Conservation (phyloP, 805 yeast genomes). For the Schizosaccharomyces lindneri region DNA sequence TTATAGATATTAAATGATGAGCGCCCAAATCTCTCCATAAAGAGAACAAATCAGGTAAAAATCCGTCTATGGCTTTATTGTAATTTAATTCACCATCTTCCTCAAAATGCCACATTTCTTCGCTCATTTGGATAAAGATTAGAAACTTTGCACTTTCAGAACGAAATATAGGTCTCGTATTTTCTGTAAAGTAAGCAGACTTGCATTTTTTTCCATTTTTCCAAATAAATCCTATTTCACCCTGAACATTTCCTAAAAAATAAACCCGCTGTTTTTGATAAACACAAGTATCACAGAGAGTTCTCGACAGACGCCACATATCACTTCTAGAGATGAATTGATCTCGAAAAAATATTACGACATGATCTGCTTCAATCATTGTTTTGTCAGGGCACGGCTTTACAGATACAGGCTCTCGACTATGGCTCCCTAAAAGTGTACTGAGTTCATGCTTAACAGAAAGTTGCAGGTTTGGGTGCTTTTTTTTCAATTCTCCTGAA, state of each 20-base stretch:
- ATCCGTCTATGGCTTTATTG: conserved; percentile 73
- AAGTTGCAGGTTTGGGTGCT: not conserved
- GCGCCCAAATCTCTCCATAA: conserved; percentile 71
- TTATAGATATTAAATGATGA: conserved; percentile 76
- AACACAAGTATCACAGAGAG: conserved; percentile 31
- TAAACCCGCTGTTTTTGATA: conserved; percentile 31
- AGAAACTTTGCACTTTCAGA: conserved; percentile 74
- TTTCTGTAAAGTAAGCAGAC: conserved; percentile 47
- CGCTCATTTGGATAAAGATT: conserved; percentile 65
- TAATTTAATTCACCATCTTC: conserved; percentile 88
- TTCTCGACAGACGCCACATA: conserved; percentile 31
- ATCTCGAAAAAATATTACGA: conserved; percentile 48
- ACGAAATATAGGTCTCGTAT: conserved; percentile 62
- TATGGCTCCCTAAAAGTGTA: not conserved
- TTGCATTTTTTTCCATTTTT: conserved; percentile 42
- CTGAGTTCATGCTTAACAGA: not conserved
- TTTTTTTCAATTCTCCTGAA: not conserved
- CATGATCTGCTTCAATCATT: conserved; percentile 32
- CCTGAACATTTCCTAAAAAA: conserved; percentile 35
- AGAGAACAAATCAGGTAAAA: conserved; percentile 69
- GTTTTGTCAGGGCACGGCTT: not conserved
- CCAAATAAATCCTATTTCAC: conserved; percentile 36
- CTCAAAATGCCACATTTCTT: conserved; percentile 96
- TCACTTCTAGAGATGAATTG: conserved; percentile 48
- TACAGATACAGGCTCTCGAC: not conserved